phyloP scores from a whole-genome alignment of 108 stramenopile species.

The Cyclotella kingstonii region DNA sequence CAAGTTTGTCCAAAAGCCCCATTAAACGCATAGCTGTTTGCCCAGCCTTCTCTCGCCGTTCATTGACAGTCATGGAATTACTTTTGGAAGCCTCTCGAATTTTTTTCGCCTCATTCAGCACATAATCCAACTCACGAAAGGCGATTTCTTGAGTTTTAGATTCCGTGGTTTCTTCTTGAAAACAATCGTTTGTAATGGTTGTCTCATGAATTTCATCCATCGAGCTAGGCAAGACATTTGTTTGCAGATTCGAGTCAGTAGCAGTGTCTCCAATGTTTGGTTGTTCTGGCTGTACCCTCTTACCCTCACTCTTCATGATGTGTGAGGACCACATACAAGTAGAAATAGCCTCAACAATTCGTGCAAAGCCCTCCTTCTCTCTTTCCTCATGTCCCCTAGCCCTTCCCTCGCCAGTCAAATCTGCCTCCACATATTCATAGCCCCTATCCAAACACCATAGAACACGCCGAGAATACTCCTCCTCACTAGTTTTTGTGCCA shows the following conservation, averaged over 20 bases:
- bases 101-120: conserved; percentile 57
- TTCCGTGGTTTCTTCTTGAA: conserved; percentile 3
- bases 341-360: conserved; percentile 77
- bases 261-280: neutral
- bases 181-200: neutral
- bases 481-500: conserved; percentile 48
- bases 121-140: conserved; percentile 63
- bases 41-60: conserved; percentile 70
- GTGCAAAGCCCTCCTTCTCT: conserved; percentile 87
- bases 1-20: conserved; percentile 70
- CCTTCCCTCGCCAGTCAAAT: conserved; percentile 56
- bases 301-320: conserved; percentile 45
- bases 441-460: conserved; percentile 87
- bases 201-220: conserved; percentile 21
- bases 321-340: conserved; percentile 80
- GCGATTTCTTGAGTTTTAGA: conserved; percentile 29
- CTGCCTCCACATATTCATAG: conserved; percentile 81
- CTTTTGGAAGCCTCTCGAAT: conserved; percentile 67
- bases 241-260: neutral
- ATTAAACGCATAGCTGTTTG: conserved; percentile 75
- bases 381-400: conserved; percentile 69
- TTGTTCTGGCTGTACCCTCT: neutral
- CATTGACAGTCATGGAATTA: conserved; percentile 66
- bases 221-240: conserved; percentile 20
- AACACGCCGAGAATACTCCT: conserved; percentile 76